Conservation (phyloP, 2,329 filamentous ascomycete genomes). For the Neophaeococcomyces mojaviensis region DNA sequence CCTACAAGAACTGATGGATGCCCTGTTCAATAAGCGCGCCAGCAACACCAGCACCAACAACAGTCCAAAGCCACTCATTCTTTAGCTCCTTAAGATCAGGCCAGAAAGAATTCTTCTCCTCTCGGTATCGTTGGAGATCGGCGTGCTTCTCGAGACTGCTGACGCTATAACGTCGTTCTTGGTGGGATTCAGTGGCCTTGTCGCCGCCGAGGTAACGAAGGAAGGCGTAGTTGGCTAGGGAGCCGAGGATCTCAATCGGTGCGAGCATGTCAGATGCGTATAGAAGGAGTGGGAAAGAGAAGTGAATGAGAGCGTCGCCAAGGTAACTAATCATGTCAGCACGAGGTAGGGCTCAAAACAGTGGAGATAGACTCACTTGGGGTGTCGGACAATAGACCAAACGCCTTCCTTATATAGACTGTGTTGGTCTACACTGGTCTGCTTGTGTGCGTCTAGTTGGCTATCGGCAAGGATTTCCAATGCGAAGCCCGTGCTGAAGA, state of each 20-base stretch:
- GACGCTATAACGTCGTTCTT: slow-evolving; percentile 46
- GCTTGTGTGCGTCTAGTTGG: slow-evolving; percentile 47
- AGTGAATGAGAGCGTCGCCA: slow-evolving; percentile 52
- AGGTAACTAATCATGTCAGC: slow-evolving; percentile 50
- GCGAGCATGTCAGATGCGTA: slow-evolving; percentile 49
- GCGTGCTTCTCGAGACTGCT: slow-evolving; percentile 39
- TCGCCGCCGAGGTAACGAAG: slow-evolving; percentile 52
- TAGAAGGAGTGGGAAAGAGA: slow-evolving; percentile 50
- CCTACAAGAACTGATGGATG: slow-evolving; percentile 4
- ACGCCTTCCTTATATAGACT: slow-evolving; percentile 48
- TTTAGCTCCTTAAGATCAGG: slow-evolving; percentile 42
- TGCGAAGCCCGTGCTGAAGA: slow-evolving; percentile 51
- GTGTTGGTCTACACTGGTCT: slow-evolving; percentile 27
- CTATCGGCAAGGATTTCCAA: slow-evolving; percentile 51
- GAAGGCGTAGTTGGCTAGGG: slow-evolving; percentile 52
- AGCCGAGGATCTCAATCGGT: slow-evolving; percentile 48
- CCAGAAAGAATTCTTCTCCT: slow-evolving; percentile 56
- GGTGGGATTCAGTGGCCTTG: slow-evolving; percentile 46
- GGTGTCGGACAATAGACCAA: slow-evolving; percentile 55
- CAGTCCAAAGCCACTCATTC: slow-evolving; percentile 52
- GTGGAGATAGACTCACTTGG: slow-evolving; percentile 45
- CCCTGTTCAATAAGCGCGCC: slow-evolving; percentile 42
- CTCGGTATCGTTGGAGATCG: slow-evolving; percentile 46
- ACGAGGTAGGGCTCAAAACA: neutral
- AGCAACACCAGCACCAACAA: slow-evolving; percentile 43